These are phyloP conservation scores for Fraxinus velutina DNA, from an alignment of 305 asterid species.

Conservation along the genomic window DNA sequence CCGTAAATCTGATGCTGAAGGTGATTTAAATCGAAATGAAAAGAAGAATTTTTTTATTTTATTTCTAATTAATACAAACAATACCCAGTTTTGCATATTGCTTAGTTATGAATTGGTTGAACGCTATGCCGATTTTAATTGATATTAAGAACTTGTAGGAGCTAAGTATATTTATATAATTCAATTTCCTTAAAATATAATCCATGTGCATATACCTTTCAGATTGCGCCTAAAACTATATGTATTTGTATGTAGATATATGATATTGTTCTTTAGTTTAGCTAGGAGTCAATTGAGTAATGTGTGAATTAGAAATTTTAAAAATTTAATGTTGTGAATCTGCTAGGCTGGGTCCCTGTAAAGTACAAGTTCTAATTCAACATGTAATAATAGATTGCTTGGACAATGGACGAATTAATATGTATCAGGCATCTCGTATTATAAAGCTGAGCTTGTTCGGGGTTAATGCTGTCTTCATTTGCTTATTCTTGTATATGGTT, in stretches of 20 bases:
- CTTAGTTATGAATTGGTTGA: background rate
- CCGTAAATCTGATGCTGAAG: slow-evolving; percentile 42
- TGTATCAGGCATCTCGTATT: background rate
- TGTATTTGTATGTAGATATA: background rate
- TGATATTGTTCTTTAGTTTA: background rate
- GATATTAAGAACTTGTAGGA: background rate
- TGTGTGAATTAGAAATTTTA: background rate
- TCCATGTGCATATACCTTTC: background rate
- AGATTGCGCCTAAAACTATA: background rate
- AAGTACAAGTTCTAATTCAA: background rate
- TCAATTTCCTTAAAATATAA: background rate
- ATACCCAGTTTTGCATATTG: background rate
- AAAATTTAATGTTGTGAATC: background rate
- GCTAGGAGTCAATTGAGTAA: background rate
- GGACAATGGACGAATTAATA: background rate
- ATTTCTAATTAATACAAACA: background rate
- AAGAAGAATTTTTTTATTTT: background rate
- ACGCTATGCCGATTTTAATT: background rate
- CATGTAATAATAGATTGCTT: background rate
- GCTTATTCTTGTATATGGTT: background rate
- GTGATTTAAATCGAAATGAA: slow-evolving; percentile 27
- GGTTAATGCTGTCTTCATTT: background rate
- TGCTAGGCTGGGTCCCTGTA: background rate
- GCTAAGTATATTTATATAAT: background rate
- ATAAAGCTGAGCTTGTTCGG: background rate